A percentile compares a stretch with the other conserved stretches of the same genome.
Evolutionary conservation across 768 basidiomycete genomes (phyloP).

Genomic region (Mycena metata): DNA sequence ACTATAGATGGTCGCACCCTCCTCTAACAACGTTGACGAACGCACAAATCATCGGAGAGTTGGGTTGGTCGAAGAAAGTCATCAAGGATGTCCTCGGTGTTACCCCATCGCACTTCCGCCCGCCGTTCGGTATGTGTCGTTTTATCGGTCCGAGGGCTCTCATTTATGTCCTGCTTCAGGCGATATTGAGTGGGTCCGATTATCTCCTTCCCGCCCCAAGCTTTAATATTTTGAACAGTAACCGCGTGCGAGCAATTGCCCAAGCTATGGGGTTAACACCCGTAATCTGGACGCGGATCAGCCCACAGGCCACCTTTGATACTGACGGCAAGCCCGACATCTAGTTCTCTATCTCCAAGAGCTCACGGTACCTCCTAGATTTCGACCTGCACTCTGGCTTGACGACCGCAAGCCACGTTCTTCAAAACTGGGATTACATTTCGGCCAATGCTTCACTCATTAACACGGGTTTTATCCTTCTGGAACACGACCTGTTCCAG

Average conservation of each 20-base stretch:
- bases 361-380: slow-evolving; percentile 58
- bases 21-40: slow-evolving; percentile 80
- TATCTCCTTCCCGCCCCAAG: neutral
- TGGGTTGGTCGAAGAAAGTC: slow-evolving; percentile 89
- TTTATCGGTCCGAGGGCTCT: neutral
- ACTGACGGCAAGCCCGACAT: slow-evolving; percentile 63
- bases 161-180: slow-evolving; percentile 41
- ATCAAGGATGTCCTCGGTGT: slow-evolving; percentile 87
- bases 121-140: slow-evolving; percentile 66
- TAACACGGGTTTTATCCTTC: slow-evolving; percentile 86
- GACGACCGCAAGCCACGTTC: slow-evolving; percentile 68
- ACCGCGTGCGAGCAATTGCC: slow-evolving; percentile 89
- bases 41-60: slow-evolving; percentile 87
- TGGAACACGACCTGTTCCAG: slow-evolving; percentile 90
- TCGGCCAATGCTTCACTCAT: slow-evolving; percentile 70
- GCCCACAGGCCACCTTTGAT: slow-evolving; percentile 73
- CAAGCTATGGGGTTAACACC: slow-evolving; percentile 86
- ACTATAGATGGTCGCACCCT: slow-evolving; percentile 57
- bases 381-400: slow-evolving; percentile 83
- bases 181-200: slow-evolving; percentile 73
- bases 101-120: slow-evolving; percentile 84
- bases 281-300: slow-evolving; percentile 87
- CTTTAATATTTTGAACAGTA: slow-evolving; percentile 55
- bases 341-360: neutral
- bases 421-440: slow-evolving; percentile 82